Base-by-base conservation (phyloP, 805 yeast genomes). In the Jamesozyma jinghongensis region DNA sequence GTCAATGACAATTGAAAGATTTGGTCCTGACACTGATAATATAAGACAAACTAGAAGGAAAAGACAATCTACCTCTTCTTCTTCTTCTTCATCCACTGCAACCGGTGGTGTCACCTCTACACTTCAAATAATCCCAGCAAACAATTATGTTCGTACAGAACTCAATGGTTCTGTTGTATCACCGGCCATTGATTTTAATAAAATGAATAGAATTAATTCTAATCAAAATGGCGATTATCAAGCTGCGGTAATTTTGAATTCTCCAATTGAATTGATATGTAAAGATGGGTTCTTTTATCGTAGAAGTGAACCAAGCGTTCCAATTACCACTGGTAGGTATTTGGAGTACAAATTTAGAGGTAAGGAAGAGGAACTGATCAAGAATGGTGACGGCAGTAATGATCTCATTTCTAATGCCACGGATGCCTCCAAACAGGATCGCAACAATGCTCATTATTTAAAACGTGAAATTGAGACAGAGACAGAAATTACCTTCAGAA, bases 231-330 rank as follows among this genome's bases (percentile, higher is more conserved):
- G 17, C 4, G 37, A 37, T 12, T 41, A 46, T 17, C 45, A 45
- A 38, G 38, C 50, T 3, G 48, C 56, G 1, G 31, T 54, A 29
- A 37, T 53, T 22, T 33, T 53, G 30, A 57, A 52, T 4, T 49
- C 60, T 3, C 60, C 62, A 6, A 53, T 61, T 12, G 62, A 59
- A 43, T 46, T 61, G 16, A 43, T 56, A 8, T 58, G 62, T 36
- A 52, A 49, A 14, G 57, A 54, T 34, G 65, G 64, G 1, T 54
- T 56, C 32, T 61, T 59, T 40, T 61, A 58, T 39, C 50, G 50
- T 3, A 51, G 56, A 30, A 48, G 52, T 35, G 45, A 41, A 13
- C 57, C 60, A 12, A 40, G 49, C 19, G 44, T 40, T 3, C 63
- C 65, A 26, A 59, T 61, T 12, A 52, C 61, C 2, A 53, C 58